Base-by-base conservation (phyloP, 768 basidiomycete genomes). In the Phylloporus sp. region DNA sequence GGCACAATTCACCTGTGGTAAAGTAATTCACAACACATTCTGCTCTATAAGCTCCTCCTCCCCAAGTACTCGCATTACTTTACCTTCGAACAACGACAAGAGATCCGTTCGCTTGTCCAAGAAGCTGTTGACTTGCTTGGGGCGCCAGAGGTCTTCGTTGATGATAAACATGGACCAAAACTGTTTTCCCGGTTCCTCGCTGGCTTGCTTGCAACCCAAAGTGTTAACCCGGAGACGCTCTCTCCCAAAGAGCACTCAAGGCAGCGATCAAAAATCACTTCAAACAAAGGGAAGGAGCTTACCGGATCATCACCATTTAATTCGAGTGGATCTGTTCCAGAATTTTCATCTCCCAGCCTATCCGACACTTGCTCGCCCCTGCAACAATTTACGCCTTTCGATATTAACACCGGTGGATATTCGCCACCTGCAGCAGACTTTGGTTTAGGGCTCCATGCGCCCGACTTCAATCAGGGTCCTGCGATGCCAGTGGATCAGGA, bases 141-240 rank as follows among this genome's bases (percentile, higher is more conserved):
- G 4, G 81, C 84, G 0, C 78, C 85, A 6, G 82, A 85, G 49
- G 80, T 92, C 16, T 84, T 84, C 18, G 77, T 92, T 52, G 91
- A 93, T 68, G 85, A 88, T 24, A 82, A 83, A 16, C 89, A 92
- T 61, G 87, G 86, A 0, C 90, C 89, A 1, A 86, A 82, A 63
- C 72, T 91, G 6, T 91, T 90, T 65, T 81, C 90, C 0, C 83
- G 81, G 43, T 92, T 92, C 78, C 74, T 93, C 41, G 79, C 80
- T 39, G 81, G 83, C 31, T 75, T 92, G 5, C 76, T 92, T 8
- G 79, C 79, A 15, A 78, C 78, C n/a, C 80, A 81, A 18, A 76
- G 72, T 65, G 74, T 76, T 10, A 55, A 56, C 12, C 55, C 55
- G 3, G 40, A 55, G 10, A 46, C 51, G 4, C 52, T 53, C 1